These are phyloP conservation scores for Coemansia sp. DNA, from an alignment of 192 early-diverging fungal species.

Conservation along the genomic window DNA sequence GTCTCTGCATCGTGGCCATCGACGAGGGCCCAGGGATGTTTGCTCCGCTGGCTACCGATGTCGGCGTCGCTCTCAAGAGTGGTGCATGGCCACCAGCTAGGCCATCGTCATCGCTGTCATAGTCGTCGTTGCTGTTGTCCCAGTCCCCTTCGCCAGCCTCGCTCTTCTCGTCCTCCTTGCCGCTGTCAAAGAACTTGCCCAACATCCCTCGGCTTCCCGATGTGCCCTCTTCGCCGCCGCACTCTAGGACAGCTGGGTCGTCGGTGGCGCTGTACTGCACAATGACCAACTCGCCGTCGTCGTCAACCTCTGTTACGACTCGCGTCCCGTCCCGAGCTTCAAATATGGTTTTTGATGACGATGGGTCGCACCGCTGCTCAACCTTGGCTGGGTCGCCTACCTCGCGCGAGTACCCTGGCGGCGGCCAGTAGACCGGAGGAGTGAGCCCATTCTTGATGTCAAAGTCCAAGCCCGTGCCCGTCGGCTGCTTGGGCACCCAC, in stretches of 20 bases:
- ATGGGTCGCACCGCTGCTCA: conserved; percentile 23
- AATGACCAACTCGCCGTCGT: conserved; percentile 54
- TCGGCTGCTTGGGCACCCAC: conserved; percentile 69
- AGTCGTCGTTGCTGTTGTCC: conserved; percentile 44
- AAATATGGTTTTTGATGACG: conserved; percentile 22
- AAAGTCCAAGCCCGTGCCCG: conserved; percentile 72
- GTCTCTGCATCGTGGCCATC: conserved; percentile 27
- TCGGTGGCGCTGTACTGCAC: conserved; percentile 35
- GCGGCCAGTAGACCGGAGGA: conserved; percentile 69
- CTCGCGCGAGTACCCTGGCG: conserved; percentile 64
- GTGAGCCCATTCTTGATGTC: conserved; percentile 56
- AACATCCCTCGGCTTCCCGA: background rate
- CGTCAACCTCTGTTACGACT: conserved; percentile 50
- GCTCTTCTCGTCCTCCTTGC: conserved; percentile 49
- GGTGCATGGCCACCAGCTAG: conserved; percentile 22
- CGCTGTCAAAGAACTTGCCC: conserved; percentile 37
- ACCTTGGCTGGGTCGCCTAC: conserved; percentile 19
- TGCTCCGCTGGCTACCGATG: conserved; percentile 28
- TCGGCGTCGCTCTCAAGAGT: background rate
- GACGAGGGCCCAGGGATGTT: conserved; percentile 7
- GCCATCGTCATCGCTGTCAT: conserved; percentile 49
- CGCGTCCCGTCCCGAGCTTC: conserved; percentile 13
- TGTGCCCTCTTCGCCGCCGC: conserved; percentile 24
- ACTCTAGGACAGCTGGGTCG: conserved; percentile 47
- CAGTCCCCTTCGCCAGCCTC: conserved; percentile 39